Conservation (phyloP, 805 yeast species). For the Millerozyma miso region DNA sequence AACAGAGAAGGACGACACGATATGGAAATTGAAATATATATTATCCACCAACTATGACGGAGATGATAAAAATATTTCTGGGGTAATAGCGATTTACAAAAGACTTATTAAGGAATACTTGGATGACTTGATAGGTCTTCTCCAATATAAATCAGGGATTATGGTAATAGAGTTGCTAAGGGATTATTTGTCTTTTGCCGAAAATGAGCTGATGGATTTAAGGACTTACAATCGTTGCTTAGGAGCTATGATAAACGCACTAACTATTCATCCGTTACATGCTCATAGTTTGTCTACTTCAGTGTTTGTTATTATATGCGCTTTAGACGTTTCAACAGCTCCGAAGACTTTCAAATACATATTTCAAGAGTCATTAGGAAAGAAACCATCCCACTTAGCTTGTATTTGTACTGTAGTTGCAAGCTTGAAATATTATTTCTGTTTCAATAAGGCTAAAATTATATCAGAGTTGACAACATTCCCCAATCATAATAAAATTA, state of each 20-base stretch:
- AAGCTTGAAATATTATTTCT: constrained; percentile 12
- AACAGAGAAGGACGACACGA: constrained; percentile 2
- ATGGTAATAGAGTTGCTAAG: neutral
- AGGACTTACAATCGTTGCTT: constrained; percentile 4
- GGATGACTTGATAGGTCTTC: neutral
- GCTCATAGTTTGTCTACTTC: constrained; percentile 5
- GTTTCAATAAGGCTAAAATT: constrained; percentile 9
- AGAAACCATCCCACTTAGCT: neutral
- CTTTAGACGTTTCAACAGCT: constrained; percentile 8
- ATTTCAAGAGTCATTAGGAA: constrained; percentile 3
- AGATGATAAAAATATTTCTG: constrained; percentile 3
- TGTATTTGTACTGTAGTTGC: constrained; percentile 2
- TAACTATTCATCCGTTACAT: constrained; percentile 2
- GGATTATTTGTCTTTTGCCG: constrained; percentile 10
- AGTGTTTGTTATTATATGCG: constrained; percentile 6
- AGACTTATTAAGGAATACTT: neutral
- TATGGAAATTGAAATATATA: constrained; percentile 10
- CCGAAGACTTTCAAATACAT: constrained; percentile 5
- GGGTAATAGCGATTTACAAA: constrained; percentile 5
- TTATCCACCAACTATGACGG: constrained; percentile 12
- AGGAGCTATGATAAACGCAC: neutral
- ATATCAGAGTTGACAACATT: constrained; percentile 6
- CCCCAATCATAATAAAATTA: constrained; percentile 9
- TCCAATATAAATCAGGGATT: neutral
- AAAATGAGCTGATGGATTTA: constrained; percentile 3